Evolutionary conservation across 2,329 filamentous ascomycete genomes (phyloP).

Genomic region (Piedraia hortae): DNA sequence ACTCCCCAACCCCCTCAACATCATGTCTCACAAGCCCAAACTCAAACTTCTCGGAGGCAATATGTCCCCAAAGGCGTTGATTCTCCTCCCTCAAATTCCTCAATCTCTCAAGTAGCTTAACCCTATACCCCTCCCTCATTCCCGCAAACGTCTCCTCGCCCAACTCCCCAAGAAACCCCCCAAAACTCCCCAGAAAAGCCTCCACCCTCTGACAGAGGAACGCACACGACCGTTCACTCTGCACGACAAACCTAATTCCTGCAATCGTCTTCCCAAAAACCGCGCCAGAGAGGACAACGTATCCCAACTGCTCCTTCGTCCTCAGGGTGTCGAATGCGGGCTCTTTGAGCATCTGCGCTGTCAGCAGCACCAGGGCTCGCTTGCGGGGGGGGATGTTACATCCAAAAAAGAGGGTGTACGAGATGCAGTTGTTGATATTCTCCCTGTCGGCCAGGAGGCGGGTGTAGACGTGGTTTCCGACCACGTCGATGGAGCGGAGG

Average conservation of each 20-base stretch:
- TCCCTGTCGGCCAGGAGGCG: slow-evolving; percentile 58
- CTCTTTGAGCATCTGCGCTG: slow-evolving; percentile 78
- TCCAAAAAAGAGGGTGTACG: slow-evolving; percentile 20
- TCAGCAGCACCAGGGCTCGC: slow-evolving; percentile 50
- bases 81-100: slow-evolving; percentile 81
- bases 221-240: slow-evolving; percentile 61
- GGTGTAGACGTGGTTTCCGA: slow-evolving; percentile 61
- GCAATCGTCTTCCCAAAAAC: slow-evolving; percentile 43
- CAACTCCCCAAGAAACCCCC: slow-evolving; percentile 43
- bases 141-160: slow-evolving; percentile 59
- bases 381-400: slow-evolving; percentile 30
- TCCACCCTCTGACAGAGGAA: slow-evolving; percentile 79
- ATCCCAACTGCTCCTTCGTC: slow-evolving; percentile 91
- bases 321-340: slow-evolving; percentile 82
- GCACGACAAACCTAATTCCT: slow-evolving; percentile 70
- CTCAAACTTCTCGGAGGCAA: slow-evolving; percentile 65
- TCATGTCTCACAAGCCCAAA: slow-evolving; percentile 47
- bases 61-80: slow-evolving; percentile 56
- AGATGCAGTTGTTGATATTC: slow-evolving; percentile 39
- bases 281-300: slow-evolving; percentile 71
- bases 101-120: slow-evolving; percentile 64
- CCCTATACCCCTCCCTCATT: slow-evolving; percentile 71
- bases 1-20: too few relatives aligned
- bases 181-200: slow-evolving; percentile 45
- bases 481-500: slow-evolving; percentile 47